Base-by-base conservation (phyloP, 345 rosid genomes). In the Salix dunnii region DNA sequence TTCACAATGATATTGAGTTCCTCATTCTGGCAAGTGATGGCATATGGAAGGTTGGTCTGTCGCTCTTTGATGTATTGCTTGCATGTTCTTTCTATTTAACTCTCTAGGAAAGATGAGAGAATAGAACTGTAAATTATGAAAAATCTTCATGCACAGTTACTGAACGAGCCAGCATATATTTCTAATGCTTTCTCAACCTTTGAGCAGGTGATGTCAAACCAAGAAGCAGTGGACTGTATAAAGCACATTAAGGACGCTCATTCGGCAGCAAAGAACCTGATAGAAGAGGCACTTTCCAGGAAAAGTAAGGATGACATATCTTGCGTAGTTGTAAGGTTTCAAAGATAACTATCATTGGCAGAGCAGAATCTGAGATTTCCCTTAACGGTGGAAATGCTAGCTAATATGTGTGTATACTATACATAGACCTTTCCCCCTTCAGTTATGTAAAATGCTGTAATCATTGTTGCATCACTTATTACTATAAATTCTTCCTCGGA, bases 301-400 rank as follows among this genome's bases (percentile, higher is more conserved):
- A 91, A 85, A 77, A 92, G 97, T 79, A 92, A 89, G 86, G 98
- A 94, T 76, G 98, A 94, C 82, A 92, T 94, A 74, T 94, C 97
- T 12, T 94, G 97, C 88, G 82, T 94, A 68, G 94, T 94, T 79
- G 96, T 94, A 35, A 87, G 82, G 82, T 90, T 94, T 68, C 94
- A 84, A 42, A 88, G 81, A 80, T 68, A 31, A 14, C 13, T 55
- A 53, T 70, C 21, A 62, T 23, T 17, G 28, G 16, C 49, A 6
- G 31, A 46, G 77, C 5, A 40, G 23, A 35, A 21, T 6, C 6
- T 17, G 40, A 28, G 28, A 9, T 48, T 27, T 65, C 74, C n/a
- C n/a, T 53, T 31, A 40, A 51, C 51, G 69, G 60, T 73, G 49
- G 70, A 67, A 48, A 36, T 68, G 20, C 43, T 36, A 16, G 68